Evolutionary conservation across 306 rosid genomes (phyloP).

Genomic region (Fragaria ananassa): DNA sequence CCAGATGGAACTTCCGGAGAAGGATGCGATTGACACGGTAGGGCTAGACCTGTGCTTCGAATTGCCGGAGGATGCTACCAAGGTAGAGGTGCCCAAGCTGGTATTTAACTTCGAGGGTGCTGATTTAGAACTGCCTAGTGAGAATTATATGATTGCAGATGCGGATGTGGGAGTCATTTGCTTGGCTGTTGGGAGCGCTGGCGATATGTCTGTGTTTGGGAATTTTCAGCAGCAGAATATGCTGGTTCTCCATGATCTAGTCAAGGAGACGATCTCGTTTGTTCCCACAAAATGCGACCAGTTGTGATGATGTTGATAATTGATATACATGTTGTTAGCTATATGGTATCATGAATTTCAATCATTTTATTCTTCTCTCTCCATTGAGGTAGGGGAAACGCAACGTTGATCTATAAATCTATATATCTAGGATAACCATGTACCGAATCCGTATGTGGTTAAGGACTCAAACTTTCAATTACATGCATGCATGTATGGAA

Average conservation of each 20-base stretch:
- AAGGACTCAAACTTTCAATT: not conserved
- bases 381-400: not conserved
- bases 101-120: constrained; percentile 66
- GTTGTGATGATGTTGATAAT: constrained; percentile 8
- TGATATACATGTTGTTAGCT: not conserved
- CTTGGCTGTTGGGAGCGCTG: constrained; percentile 65
- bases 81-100: constrained; percentile 54
- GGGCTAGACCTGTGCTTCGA: constrained; percentile 73
- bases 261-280: constrained; percentile 34
- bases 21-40: constrained; percentile 28
- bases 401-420: not conserved
- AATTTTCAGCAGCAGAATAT: constrained; percentile 47
- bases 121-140: constrained; percentile 61
- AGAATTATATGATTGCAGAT: constrained; percentile 64
- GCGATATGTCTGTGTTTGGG: constrained; percentile 67
- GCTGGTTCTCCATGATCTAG: constrained; percentile 45
- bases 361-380: not conserved
- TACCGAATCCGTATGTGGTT: not conserved
- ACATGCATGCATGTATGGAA: not conserved
- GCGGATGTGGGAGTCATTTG: constrained; percentile 51
- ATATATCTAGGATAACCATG: not conserved
- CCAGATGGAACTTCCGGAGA: constrained; percentile 44
- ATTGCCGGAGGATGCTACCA: constrained; percentile 33
- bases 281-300: constrained; percentile 39
- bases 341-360: not conserved